phyloP scores from a whole-genome alignment of 768 basidiomycete genomes.

The Amanita phalloides region DNA sequence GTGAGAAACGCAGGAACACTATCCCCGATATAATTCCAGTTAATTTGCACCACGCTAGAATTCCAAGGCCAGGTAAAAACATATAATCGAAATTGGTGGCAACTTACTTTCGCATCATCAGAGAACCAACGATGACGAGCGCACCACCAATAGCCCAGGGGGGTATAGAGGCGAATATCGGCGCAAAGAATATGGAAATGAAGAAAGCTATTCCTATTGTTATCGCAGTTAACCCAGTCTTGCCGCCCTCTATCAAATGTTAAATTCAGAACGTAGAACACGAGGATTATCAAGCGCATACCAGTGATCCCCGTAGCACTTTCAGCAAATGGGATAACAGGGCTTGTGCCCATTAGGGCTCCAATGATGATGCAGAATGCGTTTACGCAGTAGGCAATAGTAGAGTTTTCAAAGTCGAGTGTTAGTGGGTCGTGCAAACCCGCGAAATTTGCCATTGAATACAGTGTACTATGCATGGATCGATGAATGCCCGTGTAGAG shows the following conservation, averaged over 20 bases:
- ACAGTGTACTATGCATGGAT: slow-evolving; percentile 53
- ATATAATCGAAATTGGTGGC: neutral
- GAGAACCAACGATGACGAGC: slow-evolving; percentile 74
- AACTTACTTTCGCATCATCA: slow-evolving; percentile 76
- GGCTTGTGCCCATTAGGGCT: slow-evolving; percentile 68
- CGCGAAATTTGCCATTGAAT: slow-evolving; percentile 87
- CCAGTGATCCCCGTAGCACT: slow-evolving; percentile 73
- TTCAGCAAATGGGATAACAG: slow-evolving; percentile 81
- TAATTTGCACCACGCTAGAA: slow-evolving; percentile 67
- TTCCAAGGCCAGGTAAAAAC: neutral
- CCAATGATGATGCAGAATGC: slow-evolving; percentile 78
- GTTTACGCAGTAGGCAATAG: slow-evolving; percentile 74
- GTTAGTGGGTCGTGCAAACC: slow-evolving; percentile 77
- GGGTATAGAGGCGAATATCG: slow-evolving; percentile 82
- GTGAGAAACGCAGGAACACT: slow-evolving; percentile 80
- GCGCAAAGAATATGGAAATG: slow-evolving; percentile 78
- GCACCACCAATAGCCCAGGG: slow-evolving; percentile 84
- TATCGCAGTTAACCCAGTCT: slow-evolving; percentile 77
- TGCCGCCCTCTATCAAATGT: slow-evolving; percentile 60
- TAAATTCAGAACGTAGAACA: neutral
- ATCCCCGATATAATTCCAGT: slow-evolving; percentile 85
- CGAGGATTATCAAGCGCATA: slow-evolving; percentile 16
- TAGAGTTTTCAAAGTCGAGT: slow-evolving; percentile 79
- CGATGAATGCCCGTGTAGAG: neutral
- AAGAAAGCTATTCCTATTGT: slow-evolving; percentile 69